A percentile compares a stretch with the other conserved stretches of the same genome.
phyloP scores from a whole-genome alignment of 495 filamentous ascomycete species.

The Xylaria telfairii region DNA sequence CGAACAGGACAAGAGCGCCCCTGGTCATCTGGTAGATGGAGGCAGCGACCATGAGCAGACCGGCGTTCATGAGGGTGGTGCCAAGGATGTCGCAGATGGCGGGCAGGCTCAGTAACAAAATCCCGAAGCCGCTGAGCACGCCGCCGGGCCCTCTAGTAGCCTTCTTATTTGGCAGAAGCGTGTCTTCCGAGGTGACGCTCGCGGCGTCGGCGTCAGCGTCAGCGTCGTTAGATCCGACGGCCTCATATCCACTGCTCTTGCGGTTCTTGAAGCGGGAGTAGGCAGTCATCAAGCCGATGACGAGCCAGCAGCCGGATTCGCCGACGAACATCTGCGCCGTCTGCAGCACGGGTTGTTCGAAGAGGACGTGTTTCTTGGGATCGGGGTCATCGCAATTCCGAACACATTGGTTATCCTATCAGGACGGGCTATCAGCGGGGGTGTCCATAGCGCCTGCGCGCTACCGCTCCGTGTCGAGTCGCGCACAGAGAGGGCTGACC shows the following conservation, averaged over 20 bases:
- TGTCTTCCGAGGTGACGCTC: constrained; percentile 45
- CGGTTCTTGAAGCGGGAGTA: constrained; percentile 63
- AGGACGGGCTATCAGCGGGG: constrained; percentile 8
- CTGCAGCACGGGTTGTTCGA: constrained; percentile 96
- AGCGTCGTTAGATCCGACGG: constrained; percentile 54
- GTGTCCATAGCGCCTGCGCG: background rate
- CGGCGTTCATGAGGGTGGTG: constrained; percentile 96
- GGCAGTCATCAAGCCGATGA: constrained; percentile 70
- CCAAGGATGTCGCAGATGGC: constrained; percentile 93
- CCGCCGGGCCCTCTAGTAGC: constrained; percentile 45
- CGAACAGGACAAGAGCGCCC: constrained; percentile 91
- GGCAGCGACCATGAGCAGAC: constrained; percentile 89
- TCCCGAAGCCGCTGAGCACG: constrained; percentile 71
- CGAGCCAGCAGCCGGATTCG: constrained; percentile 90
- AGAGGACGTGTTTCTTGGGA: constrained; percentile 68
- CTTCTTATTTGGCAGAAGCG: constrained; percentile 50
- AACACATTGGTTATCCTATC: constrained; percentile 94
- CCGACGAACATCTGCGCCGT: constrained; percentile 95
- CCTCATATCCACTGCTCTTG: constrained; percentile 65
- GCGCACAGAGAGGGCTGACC: background rate
- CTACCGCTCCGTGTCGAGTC: constrained; percentile 1
- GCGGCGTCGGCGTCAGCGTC: constrained; percentile 55
- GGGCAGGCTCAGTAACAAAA: constrained; percentile 81
- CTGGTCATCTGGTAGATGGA: constrained; percentile 99
- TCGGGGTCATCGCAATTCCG: constrained; percentile 81